These are phyloP conservation scores for Scytalidium lignicola DNA, from an alignment of 2,329 filamentous ascomycete genomes.

Conservation along the genomic window DNA sequence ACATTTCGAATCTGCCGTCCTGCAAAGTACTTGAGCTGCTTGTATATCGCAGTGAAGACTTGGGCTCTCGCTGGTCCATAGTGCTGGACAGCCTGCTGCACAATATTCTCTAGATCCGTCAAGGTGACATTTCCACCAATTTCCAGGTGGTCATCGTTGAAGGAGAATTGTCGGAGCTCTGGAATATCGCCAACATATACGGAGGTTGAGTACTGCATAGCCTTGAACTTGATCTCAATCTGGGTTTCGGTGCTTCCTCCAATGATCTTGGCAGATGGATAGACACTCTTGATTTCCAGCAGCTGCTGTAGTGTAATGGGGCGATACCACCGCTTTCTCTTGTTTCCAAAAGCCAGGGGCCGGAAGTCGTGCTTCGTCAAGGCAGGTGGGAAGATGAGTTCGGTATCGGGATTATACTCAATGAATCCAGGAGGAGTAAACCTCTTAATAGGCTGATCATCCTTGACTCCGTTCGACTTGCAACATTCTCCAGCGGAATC, in stretches of 20 bases:
- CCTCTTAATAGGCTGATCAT: conserved; percentile 51
- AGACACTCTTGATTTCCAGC: conserved; percentile 81
- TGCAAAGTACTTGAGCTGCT: conserved; percentile 92
- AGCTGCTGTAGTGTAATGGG: conserved; percentile 83
- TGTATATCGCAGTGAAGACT: conserved; percentile 84
- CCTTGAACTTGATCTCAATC: conserved; percentile 98
- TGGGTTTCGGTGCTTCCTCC: conserved; percentile 96
- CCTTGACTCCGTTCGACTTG: conserved; percentile 50
- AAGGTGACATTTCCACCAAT: conserved; percentile 89
- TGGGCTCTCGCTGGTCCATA: conserved; percentile 64
- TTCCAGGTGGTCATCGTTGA: conserved; percentile 78
- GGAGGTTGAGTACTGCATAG: conserved; percentile 80
- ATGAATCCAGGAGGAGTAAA: conserved; percentile 91
- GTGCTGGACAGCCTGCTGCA: conserved; percentile 69
- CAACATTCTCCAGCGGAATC: conserved; percentile 58
- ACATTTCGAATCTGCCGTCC: conserved; percentile 95
- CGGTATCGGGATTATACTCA: conserved; percentile 87
- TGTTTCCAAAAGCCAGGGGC: conserved; percentile 86
- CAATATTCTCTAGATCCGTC: conserved; percentile 85
- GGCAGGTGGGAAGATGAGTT: conserved; percentile 88
- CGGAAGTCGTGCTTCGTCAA: conserved; percentile 78
- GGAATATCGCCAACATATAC: conserved; percentile 92
- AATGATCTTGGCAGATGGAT: conserved; percentile 87
- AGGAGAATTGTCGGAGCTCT: conserved; percentile 76
- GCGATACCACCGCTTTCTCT: conserved; percentile 88